These are phyloP conservation scores for Phytophthora macrochlamydospora DNA, from an alignment of 352 stramenopile genomes.

Conservation along the genomic window DNA sequence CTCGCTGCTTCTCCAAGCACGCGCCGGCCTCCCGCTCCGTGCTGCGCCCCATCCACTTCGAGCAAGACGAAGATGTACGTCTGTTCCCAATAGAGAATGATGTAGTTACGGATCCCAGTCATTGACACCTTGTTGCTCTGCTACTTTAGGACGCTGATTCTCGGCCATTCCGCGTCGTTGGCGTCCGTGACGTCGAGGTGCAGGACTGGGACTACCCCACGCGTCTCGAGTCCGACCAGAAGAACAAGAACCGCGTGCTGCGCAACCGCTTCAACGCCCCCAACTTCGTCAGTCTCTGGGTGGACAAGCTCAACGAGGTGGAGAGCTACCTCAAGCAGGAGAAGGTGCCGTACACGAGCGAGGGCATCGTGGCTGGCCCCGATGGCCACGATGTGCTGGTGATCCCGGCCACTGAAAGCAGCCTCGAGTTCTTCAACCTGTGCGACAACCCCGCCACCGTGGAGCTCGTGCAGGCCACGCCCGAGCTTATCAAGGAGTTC, in stretches of 20 bases:
- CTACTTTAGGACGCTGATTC: constrained; percentile 37
- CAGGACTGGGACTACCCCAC: constrained; percentile 78
- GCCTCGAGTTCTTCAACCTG: constrained; percentile 84
- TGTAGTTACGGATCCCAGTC: constrained; percentile 4
- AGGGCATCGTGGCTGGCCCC: constrained; percentile 60
- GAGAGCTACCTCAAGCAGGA: constrained; percentile 70
- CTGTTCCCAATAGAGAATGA: not conserved
- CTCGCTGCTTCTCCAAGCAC: constrained; percentile 34
- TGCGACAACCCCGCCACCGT: constrained; percentile 81
- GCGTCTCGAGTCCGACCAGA: constrained; percentile 67
- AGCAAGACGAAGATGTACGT: constrained; percentile 66
- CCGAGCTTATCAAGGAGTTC: constrained; percentile 82
- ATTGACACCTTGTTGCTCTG: not conserved
- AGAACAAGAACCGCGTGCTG: constrained; percentile 59
- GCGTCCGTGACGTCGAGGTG: constrained; percentile 81
- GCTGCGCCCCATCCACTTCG: constrained; percentile 76
- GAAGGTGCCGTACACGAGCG: constrained; percentile 60
- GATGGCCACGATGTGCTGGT: constrained; percentile 75
- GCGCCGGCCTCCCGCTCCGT: constrained; percentile 3
- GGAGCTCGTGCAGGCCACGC: constrained; percentile 81
- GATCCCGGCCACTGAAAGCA: constrained; percentile 68
- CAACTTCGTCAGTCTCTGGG: constrained; percentile 88
- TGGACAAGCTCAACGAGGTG: constrained; percentile 74
- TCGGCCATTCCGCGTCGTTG: constrained; percentile 78
- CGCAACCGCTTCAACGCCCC: constrained; percentile 80